phyloP scores from a whole-genome alignment of 129 eudicot genomes.

The Lonicera japonica region DNA sequence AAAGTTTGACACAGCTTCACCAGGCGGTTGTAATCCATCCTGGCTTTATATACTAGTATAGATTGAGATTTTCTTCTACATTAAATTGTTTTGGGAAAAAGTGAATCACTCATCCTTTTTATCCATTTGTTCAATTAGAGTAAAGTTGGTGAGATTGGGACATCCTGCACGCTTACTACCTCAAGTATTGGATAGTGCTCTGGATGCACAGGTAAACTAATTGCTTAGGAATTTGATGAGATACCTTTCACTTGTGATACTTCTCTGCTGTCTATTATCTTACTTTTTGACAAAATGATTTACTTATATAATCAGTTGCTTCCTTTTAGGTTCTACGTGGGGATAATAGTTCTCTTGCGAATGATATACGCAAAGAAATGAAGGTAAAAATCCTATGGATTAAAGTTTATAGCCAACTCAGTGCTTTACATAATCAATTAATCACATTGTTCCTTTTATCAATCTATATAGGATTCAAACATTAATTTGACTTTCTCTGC shows the following conservation, averaged over 20 bases:
- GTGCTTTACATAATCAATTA: conserved; percentile 1
- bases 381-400: conserved; percentile 38
- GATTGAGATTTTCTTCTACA: background rate
- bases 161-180: conserved; percentile 99
- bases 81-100: background rate
- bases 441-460: background rate
- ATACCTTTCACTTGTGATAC: no score
- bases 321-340: conserved; percentile 81
- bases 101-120: conserved; percentile 2
- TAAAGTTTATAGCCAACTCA: conserved; percentile 1
- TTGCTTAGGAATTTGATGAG: no score
- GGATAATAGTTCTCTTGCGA: conserved; percentile 92
- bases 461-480: background rate
- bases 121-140: conserved; percentile 38
- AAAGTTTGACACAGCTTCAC: background rate
- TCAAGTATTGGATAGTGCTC: conserved; percentile 89
- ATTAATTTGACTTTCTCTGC: background rate
- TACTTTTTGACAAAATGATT: background rate
- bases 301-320: conserved; percentile 3
- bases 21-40: no score
- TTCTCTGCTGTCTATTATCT: background rate
- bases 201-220: conserved; percentile 75
- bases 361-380: conserved; percentile 98
- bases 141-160: conserved; percentile 95
- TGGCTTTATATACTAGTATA: no score